Evolutionary conservation across 495 filamentous ascomycete species (phyloP), one percentile per base, ranked within the genome.

Genomic region (Aspergillus bertholletiae): DNA sequence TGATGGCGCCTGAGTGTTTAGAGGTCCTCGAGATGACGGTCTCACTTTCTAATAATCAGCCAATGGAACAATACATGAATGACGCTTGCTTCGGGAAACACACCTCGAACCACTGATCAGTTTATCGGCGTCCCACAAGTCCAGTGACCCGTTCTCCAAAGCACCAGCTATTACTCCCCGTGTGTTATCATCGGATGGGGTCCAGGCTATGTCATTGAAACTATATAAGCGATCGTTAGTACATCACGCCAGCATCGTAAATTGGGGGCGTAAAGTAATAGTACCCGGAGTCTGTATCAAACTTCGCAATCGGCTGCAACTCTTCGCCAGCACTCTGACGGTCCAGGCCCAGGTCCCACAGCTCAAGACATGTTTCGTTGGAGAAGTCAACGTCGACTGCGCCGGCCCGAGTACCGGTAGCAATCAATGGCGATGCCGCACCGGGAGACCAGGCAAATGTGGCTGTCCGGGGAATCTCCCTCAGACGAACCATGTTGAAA

Each of bases 171-270:
- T 88, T 54, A 99, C 86, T 47, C 94, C 95, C 54, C 81, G 77
- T 55, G 88, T 80, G 51, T 88, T 86, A 46, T 87, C 85, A 56
- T 83, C 88, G 44, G 87, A 85, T 61, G 86, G 82, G 30, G 88
- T 86, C 94, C 94, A 99, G 48, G 92, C 92, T 62, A 99, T 87
- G 66, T 97, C 93, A 68, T 97, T 91, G 75, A 99, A 99, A 55
- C 94, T 96, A 65, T 49, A 12, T 3, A 45, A 28, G 17, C 32
- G 17, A 47, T 22, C 3, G 45, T 69, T 35, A 67, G 63, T 8
- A 13, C 12, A 28, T 50, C 18, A 44, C 26, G 12, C 34, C 12
- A 48, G 11, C 20, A 34, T n/a, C n/a, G 48, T 17, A 2, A 28
- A 28, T 49, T 39, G 15, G 6, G 13, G 13, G 21, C n/a, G 45